Evolutionary conservation across 2,329 filamentous ascomycete genomes (phyloP).

Genomic region (Scedosporium boydii): DNA sequence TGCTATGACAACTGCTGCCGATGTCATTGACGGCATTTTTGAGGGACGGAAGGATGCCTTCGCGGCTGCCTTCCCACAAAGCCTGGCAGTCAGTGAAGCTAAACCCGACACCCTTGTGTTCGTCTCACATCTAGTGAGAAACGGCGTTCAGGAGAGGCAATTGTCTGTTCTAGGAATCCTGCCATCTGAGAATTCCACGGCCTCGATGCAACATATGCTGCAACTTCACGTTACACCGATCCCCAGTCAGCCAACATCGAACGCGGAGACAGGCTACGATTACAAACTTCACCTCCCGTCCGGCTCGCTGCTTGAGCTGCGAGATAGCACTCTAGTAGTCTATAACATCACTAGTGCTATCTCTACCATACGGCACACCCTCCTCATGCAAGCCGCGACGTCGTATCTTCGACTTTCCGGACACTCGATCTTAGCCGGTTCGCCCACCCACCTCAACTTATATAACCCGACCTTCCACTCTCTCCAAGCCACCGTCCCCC

Average conservation of each 20-base stretch:
- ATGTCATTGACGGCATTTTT: constrained; percentile 45
- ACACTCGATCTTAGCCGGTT: constrained; percentile 55
- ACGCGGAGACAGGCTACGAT: constrained; percentile 6
- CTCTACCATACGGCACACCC: constrained; percentile 48
- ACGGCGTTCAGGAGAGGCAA: constrained; percentile 15
- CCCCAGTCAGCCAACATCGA: constrained; percentile 13
- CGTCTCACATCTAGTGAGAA: constrained; percentile 13
- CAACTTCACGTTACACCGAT: constrained; percentile 30
- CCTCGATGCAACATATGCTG: constrained; percentile 23
- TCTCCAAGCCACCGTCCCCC: constrained; percentile 38
- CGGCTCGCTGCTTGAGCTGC: constrained; percentile 54
- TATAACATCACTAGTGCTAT: constrained; percentile 56
- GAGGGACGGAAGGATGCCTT: constrained; percentile 38
- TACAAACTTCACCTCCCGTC: constrained; percentile 54
- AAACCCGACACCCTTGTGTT: constrained; percentile 45
- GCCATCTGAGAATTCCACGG: constrained; percentile 11
- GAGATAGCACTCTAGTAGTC: constrained; percentile 41
- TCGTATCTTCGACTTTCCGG: constrained; percentile 60
- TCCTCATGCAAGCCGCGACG: constrained; percentile 39
- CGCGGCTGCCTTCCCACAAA: constrained; percentile 8
- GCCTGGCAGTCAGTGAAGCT: constrained; percentile 1
- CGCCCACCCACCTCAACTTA: constrained; percentile 44
- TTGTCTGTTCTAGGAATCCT: constrained; percentile 23
- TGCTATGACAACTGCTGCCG: constrained; percentile 32
- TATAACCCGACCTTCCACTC: constrained; percentile 63